These are phyloP conservation scores for Aureobasidium mangrovei DNA, from an alignment of 2,329 filamentous ascomycete genomes.

Conservation along the genomic window DNA sequence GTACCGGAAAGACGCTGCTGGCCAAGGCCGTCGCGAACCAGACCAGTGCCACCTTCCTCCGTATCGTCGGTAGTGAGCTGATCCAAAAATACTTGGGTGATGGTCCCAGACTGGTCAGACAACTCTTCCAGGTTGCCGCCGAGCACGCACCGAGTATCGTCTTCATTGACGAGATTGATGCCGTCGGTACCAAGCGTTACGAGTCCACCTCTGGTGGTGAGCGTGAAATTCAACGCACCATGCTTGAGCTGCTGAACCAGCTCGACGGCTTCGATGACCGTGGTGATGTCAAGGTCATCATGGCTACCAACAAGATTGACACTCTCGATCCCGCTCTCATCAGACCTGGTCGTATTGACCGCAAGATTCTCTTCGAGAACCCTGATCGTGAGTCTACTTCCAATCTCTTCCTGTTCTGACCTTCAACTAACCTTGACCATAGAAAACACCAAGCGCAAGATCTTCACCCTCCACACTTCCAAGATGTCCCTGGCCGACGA, in stretches of 20 bases:
- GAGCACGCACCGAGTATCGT: constrained; percentile 96
- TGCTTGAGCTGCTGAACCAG: constrained; percentile 97
- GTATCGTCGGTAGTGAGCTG: constrained; percentile 92
- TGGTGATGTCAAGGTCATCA: constrained; percentile 98
- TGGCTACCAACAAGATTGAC: constrained; percentile 99
- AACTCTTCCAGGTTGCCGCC: constrained; percentile 91
- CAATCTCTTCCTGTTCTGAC: background rate
- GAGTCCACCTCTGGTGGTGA: constrained; percentile 95
- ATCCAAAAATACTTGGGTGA: constrained; percentile 99
- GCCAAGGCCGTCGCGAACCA: constrained; percentile 98
- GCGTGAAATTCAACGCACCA: constrained; percentile 93
- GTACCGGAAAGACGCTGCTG: constrained; percentile 91
- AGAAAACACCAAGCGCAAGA: constrained; percentile 94
- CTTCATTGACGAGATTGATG: constrained; percentile 98
- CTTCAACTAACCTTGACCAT: constrained; percentile 38
- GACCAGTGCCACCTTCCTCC: constrained; percentile 95
- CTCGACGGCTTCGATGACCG: constrained; percentile 98
- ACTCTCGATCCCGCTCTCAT: constrained; percentile 93
- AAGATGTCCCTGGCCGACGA: constrained; percentile 97
- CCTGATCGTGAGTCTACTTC: constrained; percentile 51
- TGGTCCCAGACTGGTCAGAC: constrained; percentile 85
- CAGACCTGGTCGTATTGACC: constrained; percentile 92
- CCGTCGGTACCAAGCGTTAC: constrained; percentile 97
- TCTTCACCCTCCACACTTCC: constrained; percentile 93
- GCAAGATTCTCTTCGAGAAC: constrained; percentile 81